Conservation (phyloP, 306 rosid species). For the Albizia julibrissin region DNA sequence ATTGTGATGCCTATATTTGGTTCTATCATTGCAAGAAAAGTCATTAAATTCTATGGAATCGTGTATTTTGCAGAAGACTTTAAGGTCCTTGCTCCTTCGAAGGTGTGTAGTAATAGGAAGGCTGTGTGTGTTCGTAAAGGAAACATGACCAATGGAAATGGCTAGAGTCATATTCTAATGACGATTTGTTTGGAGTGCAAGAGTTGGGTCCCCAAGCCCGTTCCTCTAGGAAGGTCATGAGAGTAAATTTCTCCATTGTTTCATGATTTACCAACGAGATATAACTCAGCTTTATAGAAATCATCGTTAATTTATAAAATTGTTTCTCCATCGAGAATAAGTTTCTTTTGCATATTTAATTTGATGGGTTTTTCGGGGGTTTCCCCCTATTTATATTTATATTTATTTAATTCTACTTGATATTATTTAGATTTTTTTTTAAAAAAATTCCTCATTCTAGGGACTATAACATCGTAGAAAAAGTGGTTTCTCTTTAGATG, state of each 20-base stretch:
- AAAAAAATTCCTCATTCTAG: no score
- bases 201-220: neutral
- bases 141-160: neutral
- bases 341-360: neutral
- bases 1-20: constrained; percentile 27
- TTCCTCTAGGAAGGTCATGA: neutral
- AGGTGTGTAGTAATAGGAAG: neutral
- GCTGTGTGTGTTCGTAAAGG: neutral
- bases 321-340: neutral
- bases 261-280: neutral
- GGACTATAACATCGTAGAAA: neutral
- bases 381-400: neutral
- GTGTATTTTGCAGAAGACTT: neutral
- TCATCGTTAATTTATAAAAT: neutral
- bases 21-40: constrained; percentile 24
- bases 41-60: constrained; percentile 14
- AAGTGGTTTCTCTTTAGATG: neutral
- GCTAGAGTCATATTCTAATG: neutral
- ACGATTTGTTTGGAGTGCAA: neutral
- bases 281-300: neutral
- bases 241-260: neutral
- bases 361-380: neutral
- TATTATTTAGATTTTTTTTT: neutral
- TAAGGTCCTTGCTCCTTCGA: neutral
- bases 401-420: neutral